Base-by-base conservation (phyloP, 1,139 yeast genomes). In the Yamadazyma songkhlaensis region DNA sequence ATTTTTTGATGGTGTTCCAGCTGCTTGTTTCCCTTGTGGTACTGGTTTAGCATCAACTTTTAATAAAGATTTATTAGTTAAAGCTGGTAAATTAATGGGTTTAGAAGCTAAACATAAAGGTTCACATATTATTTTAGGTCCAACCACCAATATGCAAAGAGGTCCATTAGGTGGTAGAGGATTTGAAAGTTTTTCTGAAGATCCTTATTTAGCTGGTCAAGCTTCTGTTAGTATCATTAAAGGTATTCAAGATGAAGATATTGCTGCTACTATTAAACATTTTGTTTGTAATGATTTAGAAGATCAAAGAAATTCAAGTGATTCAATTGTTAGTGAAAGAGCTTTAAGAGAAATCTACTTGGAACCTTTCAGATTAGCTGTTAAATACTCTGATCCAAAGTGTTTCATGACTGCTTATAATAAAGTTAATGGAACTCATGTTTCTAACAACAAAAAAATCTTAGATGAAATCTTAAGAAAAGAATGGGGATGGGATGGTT, bases 281-380 rank as follows among this genome's bases (percentile, higher is more conserved):
- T 78, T 54, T 55, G 80, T 75, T 21, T 71, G 79, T 51, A 79
- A 79, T 47, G 84, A 79, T 49, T 66, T 70, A 47, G 84, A 79
- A 48, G 69, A 74, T 43, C 76, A 75, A 43, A 60, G 84, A 40
- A 64, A 62, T 37, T 61, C 70, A 2, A 64, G 72, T 23, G 68
- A 76, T 48, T 62, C 73, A 2, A 53, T 67, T 27, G 59, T 77
- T 31, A 65, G 79, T 4, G 77, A 72, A 46, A 60, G 84, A 43
- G 84, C 84, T 2, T 57, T 78, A 43, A 65, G 84, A 53, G 85
- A 79, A 37, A 58, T 78, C 37, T 79, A 79, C 51, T 60, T 79
- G 48, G 65, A 73, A 48, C 84, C 85, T 2, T 79, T 79, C 62
- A 78, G 77, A 57, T 48, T 77, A 32, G 82, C 82, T 5, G 57